Conservation (phyloP, 305 asterid species). For the Rubia balearica region DNA sequence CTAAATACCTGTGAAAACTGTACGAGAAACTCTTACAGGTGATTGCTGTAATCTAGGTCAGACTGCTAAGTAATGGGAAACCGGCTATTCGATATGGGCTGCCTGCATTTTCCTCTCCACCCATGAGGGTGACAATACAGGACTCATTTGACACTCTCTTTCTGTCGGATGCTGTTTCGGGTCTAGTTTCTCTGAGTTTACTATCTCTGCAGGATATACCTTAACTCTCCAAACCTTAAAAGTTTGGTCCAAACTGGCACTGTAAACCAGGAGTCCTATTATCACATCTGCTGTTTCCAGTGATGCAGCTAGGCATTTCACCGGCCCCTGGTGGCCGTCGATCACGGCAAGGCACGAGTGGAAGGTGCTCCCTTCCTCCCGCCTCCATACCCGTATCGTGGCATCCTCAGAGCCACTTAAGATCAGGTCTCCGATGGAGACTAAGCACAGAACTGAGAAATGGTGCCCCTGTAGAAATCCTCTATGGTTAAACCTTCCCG, state of each 20-base stretch:
- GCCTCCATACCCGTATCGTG: constrained; percentile 65
- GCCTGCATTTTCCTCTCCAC: constrained; percentile 60
- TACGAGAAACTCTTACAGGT: background rate
- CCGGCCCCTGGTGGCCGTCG: constrained; percentile 76
- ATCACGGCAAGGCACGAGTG: constrained; percentile 61
- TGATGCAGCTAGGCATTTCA: constrained; percentile 57
- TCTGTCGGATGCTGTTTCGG: constrained; percentile 23
- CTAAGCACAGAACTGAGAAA: constrained; percentile 57
- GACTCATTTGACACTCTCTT: constrained; percentile 39
- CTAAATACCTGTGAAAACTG: background rate
- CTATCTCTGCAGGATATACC: constrained; percentile 36
- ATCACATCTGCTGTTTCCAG: constrained; percentile 31
- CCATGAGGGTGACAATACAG: constrained; percentile 69
- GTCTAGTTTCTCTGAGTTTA: constrained; percentile 26
- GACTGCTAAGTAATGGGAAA: background rate
- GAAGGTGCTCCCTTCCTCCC: constrained; percentile 45
- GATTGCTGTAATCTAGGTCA: background rate
- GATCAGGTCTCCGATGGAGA: constrained; percentile 40
- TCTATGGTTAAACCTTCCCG: constrained; percentile 62
- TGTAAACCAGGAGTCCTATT: constrained; percentile 47
- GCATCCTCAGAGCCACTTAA: constrained; percentile 79
- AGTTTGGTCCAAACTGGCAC: constrained; percentile 64
- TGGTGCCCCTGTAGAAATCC: constrained; percentile 70
- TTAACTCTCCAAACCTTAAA: constrained; percentile 72
- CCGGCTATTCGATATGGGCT: constrained; percentile 27